Evolutionary conservation across 2,329 filamentous ascomycete species (phyloP).

Genomic region (Fulvia fulva): DNA sequence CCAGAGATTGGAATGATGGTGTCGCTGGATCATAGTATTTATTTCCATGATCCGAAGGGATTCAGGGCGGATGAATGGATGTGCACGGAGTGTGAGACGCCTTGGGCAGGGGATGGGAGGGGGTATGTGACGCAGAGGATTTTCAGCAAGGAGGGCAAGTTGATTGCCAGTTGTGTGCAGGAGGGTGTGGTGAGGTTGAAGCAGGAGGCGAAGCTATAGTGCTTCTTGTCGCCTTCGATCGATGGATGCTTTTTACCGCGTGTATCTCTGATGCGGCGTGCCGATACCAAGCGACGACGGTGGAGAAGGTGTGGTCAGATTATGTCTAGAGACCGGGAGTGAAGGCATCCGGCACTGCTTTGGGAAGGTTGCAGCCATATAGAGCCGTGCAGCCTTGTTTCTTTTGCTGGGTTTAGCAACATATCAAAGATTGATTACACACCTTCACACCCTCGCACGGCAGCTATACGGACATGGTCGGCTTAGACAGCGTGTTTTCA

Average conservation of each 20-base stretch:
- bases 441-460: not conserved
- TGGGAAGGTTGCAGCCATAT: not conserved
- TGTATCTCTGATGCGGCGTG: too few relatives aligned
- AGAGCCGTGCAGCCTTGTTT: not conserved
- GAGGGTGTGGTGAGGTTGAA: slow-evolving; percentile 58
- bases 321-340: not conserved
- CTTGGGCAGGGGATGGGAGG: slow-evolving; percentile 74
- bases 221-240: not conserved
- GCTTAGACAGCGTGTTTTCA: not conserved
- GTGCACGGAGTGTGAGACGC: slow-evolving; percentile 73
- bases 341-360: not conserved
- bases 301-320: not conserved
- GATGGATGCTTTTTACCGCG: too few relatives aligned
- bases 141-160: slow-evolving; percentile 64
- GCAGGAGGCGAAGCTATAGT: slow-evolving; percentile 33
- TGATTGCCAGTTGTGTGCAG: slow-evolving; percentile 76
- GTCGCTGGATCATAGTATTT: slow-evolving; percentile 66
- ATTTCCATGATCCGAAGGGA: slow-evolving; percentile 50
- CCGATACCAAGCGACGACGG: too few relatives aligned
- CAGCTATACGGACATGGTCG: not conserved
- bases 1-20: slow-evolving; percentile 80
- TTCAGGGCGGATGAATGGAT: slow-evolving; percentile 65
- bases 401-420: not conserved
- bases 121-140: slow-evolving; percentile 74
- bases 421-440: not conserved